phyloP scores from a whole-genome alignment of 1,284 basidiomycete species.

The Marasmius tenuissimus region DNA sequence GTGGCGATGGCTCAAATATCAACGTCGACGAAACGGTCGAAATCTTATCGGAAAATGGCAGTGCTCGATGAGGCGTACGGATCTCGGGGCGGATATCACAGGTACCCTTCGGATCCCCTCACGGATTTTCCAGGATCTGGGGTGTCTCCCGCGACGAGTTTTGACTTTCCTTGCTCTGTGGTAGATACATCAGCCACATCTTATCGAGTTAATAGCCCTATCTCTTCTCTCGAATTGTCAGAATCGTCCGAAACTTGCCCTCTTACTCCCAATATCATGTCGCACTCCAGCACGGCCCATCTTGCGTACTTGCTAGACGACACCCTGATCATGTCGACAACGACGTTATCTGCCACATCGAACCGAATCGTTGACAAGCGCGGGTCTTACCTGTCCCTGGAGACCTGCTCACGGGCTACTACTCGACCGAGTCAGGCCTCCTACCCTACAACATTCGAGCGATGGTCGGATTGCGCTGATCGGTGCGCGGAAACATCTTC shows the following conservation, averaged over 20 bases:
- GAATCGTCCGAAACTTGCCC: background rate
- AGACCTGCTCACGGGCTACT: background rate
- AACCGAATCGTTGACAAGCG: background rate
- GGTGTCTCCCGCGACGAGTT: background rate
- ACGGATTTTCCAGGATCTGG: too few species aligned
- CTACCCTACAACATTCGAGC: background rate
- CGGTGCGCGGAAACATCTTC: constrained; percentile 1
- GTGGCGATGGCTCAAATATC: constrained; percentile 4
- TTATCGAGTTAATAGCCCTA: background rate
- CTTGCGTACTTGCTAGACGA: background rate
- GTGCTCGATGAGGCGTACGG: constrained; percentile 10
- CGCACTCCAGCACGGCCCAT: background rate
- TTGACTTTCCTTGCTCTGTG: background rate
- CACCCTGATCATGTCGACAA: background rate
- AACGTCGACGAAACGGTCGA: constrained; percentile 5
- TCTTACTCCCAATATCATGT: background rate
- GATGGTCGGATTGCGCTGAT: background rate
- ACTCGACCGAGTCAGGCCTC: background rate
- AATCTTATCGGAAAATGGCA: constrained; percentile 11
- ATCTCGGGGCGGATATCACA: background rate
- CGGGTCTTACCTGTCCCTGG: background rate
- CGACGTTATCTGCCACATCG: background rate
- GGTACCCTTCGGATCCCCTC: too few species aligned
- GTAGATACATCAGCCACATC: background rate
- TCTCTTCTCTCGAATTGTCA: background rate